A percentile compares a stretch with the other conserved stretches of the same genome.
Evolutionary conservation across 805 yeast genomes (phyloP).

Genomic region (Pichia gijzeniarum): DNA sequence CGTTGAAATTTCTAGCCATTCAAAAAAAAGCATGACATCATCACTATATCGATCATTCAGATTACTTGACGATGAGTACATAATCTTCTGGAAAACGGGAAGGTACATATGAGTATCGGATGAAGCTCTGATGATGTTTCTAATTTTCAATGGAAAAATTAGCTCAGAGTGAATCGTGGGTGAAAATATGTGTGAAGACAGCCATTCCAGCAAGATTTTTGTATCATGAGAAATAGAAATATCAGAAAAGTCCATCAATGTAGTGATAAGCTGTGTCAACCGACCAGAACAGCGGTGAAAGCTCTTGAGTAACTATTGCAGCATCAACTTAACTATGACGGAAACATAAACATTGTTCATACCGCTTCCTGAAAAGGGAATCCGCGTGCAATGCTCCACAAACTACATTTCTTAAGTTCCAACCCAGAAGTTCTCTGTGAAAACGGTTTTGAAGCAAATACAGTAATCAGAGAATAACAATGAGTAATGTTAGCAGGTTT

Average conservation of each 20-base stretch:
- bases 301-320: not conserved
- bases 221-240: constrained; percentile 23
- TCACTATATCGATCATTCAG: constrained; percentile 15
- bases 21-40: constrained; percentile 2
- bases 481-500: constrained; percentile 22
- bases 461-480: not conserved
- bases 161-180: not conserved
- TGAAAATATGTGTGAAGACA: constrained; percentile 6
- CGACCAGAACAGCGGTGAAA: not conserved
- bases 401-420: too few species aligned
- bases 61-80: constrained; percentile 1
- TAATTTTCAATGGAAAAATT: constrained; percentile 19
- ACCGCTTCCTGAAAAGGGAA: not conserved
- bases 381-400: not conserved
- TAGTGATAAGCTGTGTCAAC: constrained; percentile 1
- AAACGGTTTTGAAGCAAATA: too few species aligned
- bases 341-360: too few species aligned
- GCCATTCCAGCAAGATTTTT: constrained; percentile 23
- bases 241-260: not conserved
- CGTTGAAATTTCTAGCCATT: constrained; percentile 8
- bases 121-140: constrained; percentile 14
- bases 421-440: too few species aligned
- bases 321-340: not conserved
- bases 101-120: constrained; percentile 1
- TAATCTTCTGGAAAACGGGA: constrained; percentile 7